Conservation (phyloP, 495 filamentous ascomycete species). For the Neurospora terricola region DNA sequence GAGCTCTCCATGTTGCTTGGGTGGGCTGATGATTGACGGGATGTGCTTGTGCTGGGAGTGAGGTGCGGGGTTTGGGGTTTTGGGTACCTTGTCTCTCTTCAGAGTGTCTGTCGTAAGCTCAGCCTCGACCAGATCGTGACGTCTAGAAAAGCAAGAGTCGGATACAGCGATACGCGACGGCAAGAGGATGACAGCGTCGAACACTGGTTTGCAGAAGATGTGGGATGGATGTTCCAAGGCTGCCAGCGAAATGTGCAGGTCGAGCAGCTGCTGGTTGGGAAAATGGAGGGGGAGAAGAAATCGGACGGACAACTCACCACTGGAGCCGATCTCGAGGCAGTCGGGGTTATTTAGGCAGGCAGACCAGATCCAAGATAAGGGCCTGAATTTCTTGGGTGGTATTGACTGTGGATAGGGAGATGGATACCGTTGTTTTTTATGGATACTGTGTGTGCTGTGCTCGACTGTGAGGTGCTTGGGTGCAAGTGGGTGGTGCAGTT, state of each 20-base stretch:
- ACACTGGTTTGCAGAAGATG: background rate
- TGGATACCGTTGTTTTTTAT: background rate
- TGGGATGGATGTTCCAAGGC: background rate
- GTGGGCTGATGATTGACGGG: background rate
- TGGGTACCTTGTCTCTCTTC: background rate
- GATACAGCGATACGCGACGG: background rate
- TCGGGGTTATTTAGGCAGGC: background rate
- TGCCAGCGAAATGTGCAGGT: background rate
- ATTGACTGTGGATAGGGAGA: background rate
- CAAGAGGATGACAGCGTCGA: background rate
- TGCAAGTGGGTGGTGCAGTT: background rate
- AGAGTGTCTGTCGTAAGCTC: background rate
- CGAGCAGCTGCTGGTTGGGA: background rate
- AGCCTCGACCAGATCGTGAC: background rate
- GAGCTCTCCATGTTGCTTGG: background rate
- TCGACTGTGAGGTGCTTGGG: background rate
- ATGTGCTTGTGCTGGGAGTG: background rate
- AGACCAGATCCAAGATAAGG: background rate
- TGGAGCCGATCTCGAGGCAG: background rate
- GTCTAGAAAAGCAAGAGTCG: background rate
- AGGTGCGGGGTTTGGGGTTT: background rate
- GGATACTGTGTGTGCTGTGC: background rate
- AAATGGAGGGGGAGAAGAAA: background rate
- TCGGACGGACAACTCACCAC: background rate
- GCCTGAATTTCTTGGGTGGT: background rate